These are phyloP conservation scores for Didymella keratinophila DNA, from an alignment of 2,329 filamentous ascomycete species.

Conservation along the genomic window DNA sequence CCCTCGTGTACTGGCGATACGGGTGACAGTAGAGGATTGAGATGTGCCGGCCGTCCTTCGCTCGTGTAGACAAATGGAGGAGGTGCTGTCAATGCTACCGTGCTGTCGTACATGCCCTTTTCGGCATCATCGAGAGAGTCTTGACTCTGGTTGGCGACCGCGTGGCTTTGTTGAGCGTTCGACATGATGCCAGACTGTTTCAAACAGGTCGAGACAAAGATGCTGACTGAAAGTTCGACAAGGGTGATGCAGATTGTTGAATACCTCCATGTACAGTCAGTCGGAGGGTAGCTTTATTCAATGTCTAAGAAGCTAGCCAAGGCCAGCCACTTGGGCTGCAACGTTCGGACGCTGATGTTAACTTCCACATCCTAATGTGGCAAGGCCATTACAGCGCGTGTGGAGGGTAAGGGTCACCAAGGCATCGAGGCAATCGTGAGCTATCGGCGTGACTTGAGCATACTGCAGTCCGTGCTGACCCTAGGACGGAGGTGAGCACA, in stretches of 20 bases:
- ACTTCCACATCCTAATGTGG: constrained; percentile 29
- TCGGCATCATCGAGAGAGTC: constrained; percentile 45
- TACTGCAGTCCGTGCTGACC: constrained; percentile 36
- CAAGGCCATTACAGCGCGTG: constrained; percentile 32
- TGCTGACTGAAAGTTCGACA: constrained; percentile 31
- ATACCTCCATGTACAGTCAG: constrained; percentile 28
- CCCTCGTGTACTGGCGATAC: constrained; percentile 45
- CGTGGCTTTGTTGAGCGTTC: constrained; percentile 27
- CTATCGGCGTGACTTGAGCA: constrained; percentile 30
- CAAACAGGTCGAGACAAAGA: constrained; percentile 24
- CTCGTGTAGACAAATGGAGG: constrained; percentile 40
- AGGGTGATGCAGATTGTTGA: constrained; percentile 33
- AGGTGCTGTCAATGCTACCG: constrained; percentile 34
- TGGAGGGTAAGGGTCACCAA: constrained; percentile 22
- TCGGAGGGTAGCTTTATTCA: constrained; percentile 40
- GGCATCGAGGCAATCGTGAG: constrained; percentile 22
- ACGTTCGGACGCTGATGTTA: constrained; percentile 22
- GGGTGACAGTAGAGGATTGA: constrained; percentile 28
- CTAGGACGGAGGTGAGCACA: constrained; percentile 26
- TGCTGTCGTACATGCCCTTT: constrained; percentile 42
- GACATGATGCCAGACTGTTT: constrained; percentile 32
- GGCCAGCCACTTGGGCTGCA: constrained; percentile 35
- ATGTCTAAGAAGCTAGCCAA: constrained; percentile 24
- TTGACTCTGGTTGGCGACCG: constrained; percentile 26
- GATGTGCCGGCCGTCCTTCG: constrained; percentile 19